Percentiles rank a stretch among this genome's conserved stretches.
phyloP scores from a whole-genome alignment of 495 filamentous ascomycete genomes.

The Talaromyces wortmannii region DNA sequence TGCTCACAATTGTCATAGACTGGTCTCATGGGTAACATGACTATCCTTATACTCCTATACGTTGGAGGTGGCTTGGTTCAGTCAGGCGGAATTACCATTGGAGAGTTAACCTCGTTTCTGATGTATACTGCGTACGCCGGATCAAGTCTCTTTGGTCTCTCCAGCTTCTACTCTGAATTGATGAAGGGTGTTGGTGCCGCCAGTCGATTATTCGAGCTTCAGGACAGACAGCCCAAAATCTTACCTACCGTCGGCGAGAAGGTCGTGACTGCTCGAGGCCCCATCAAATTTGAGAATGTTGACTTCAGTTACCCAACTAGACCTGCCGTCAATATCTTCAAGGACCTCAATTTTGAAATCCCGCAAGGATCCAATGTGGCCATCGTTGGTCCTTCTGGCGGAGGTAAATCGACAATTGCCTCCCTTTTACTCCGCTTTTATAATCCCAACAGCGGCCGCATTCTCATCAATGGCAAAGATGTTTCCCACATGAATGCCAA shows the following conservation, averaged over 20 bases:
- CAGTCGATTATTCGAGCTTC: constrained; percentile 88
- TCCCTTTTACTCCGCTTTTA: constrained; percentile 89
- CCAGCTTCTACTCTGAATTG: constrained; percentile 93
- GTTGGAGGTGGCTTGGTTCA: constrained; percentile 86
- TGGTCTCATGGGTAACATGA: constrained; percentile 90
- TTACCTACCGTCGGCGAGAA: constrained; percentile 70
- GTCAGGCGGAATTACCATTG: constrained; percentile 76
- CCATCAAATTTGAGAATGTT: constrained; percentile 79
- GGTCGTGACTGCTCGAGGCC: constrained; percentile 75
- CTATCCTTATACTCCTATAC: constrained; percentile 85
- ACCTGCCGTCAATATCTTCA: constrained; percentile 86
- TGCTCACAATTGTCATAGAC: constrained; percentile 36
- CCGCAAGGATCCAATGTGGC: constrained; percentile 90
- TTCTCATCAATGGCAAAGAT: constrained; percentile 79
- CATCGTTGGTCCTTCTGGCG: constrained; percentile 91
- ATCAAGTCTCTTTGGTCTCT: constrained; percentile 83
- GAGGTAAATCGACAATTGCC: constrained; percentile 91
- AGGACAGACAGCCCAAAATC: constrained; percentile 86
- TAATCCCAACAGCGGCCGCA: constrained; percentile 65
- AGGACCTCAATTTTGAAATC: constrained; percentile 81
- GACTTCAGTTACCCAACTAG: constrained; percentile 86
- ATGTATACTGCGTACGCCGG: constrained; percentile 97
- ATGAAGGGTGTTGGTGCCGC: constrained; percentile 99
- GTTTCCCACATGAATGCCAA: constrained; percentile 88
- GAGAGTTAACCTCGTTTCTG: constrained; percentile 92